A percentile compares a stretch with the other conserved stretches of the same genome.
These are phyloP conservation scores for Cutaneotrichosporon sp. DNA, from an alignment of 1,284 basidiomycete species.

Conservation along the genomic window DNA sequence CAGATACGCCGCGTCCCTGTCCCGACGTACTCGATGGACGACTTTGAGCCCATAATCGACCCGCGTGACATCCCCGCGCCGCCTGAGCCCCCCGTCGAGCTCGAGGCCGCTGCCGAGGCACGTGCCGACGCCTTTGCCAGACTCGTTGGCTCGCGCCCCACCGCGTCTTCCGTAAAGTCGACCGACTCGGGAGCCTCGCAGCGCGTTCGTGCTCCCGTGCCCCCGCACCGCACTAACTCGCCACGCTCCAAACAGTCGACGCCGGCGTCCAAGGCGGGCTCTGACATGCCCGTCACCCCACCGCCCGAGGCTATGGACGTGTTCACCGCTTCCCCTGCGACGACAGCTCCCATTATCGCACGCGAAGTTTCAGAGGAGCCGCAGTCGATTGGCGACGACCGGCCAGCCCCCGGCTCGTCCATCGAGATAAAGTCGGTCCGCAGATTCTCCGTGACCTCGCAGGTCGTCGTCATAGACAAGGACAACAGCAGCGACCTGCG, in stretches of 20 bases:
- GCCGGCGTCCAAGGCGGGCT: neutral
- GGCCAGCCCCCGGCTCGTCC: neutral
- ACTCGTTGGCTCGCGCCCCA: constrained; percentile 8
- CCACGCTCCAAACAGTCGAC: constrained; percentile 4
- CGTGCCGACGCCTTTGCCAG: constrained; percentile 16
- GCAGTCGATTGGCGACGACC: neutral
- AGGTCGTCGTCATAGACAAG: constrained; percentile 5
- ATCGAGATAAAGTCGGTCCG: constrained; percentile 10
- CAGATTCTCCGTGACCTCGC: neutral
- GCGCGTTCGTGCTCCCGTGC: constrained; percentile 8
- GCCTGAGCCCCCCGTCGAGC: constrained; percentile 5
- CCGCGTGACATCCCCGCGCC: constrained; percentile 8
- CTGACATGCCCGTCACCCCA: constrained; percentile 2
- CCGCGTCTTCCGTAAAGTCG: constrained; percentile 2
- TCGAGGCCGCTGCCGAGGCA: constrained; percentile 10
- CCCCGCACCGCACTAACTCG: constrained; percentile 8
- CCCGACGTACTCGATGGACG: constrained; percentile 7
- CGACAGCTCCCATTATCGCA: constrained; percentile 10
- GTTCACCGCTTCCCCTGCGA: neutral
- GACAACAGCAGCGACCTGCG: neutral
- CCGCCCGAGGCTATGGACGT: constrained; percentile 10
- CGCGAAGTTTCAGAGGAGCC: constrained; percentile 12
- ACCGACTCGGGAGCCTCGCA: neutral
- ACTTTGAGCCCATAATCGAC: constrained; percentile 7
- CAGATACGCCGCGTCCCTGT: constrained; percentile 15